phyloP scores from a whole-genome alignment of 129 eudicot species.

The sunflower (Helianthus annuus) region HanXRQr2.0-SUNRISE NC_035445.2:168465457-168465956 shows the following conservation, averaged over 20 bases:
- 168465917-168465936: not conserved
- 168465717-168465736: no score
- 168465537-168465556: not conserved
- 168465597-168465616: not conserved
- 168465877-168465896: constrained; percentile 12
- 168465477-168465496: not conserved
- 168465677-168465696: not conserved
- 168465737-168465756: no score
- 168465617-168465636: constrained; percentile 16
- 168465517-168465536: not conserved
- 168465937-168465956: no score
- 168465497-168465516: not conserved
- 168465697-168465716: not conserved
- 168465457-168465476: not conserved
- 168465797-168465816: no score
- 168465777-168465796: no score
- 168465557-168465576: not conserved
- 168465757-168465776: no score
- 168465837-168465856: not conserved
- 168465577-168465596: not conserved
- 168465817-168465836: not conserved
- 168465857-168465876: not conserved
- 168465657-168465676: constrained; percentile 1
- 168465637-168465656: not conserved
- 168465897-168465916: not conserved